These are phyloP conservation scores for Sanguinoderma infundibulare DNA, from an alignment of 1,284 basidiomycete species.

Conservation along the genomic window DNA sequence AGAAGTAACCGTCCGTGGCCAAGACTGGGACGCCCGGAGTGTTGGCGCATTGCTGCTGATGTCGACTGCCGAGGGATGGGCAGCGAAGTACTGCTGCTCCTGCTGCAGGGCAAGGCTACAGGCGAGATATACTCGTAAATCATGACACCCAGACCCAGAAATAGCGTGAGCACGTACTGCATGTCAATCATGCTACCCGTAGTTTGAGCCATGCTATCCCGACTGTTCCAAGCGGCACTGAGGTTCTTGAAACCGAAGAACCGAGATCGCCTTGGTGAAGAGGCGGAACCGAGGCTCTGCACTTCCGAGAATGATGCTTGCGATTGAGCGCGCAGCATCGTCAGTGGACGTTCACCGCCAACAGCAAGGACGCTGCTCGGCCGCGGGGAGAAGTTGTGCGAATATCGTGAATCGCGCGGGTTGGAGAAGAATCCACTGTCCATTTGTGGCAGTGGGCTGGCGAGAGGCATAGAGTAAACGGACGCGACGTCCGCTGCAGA, in stretches of 20 bases:
- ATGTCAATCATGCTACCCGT: slow-evolving; percentile 93
- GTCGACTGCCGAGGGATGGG: slow-evolving; percentile 33
- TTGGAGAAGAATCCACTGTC: slow-evolving; percentile 59
- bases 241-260: slow-evolving; percentile 86
- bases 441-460: slow-evolving; percentile 57
- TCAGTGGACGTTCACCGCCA: slow-evolving; percentile 59
- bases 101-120: slow-evolving; percentile 74
- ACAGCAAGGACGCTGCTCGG: slow-evolving; percentile 69
- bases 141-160: slow-evolving; percentile 6
- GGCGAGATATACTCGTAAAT: slow-evolving; percentile 10
- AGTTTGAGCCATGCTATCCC: slow-evolving; percentile 70
- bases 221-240: slow-evolving; percentile 75
- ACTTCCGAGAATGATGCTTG: slow-evolving; percentile 80
- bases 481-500: slow-evolving; percentile 69
- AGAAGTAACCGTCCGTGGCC: slow-evolving; percentile 42
- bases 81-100: slow-evolving; percentile 48
- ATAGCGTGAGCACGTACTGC: slow-evolving; percentile 74
- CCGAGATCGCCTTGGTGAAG: slow-evolving; percentile 70
- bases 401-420: slow-evolving; percentile 59
- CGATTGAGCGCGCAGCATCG: slow-evolving; percentile 66
- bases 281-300: slow-evolving; percentile 65
- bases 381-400: slow-evolving; percentile 57
- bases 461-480: slow-evolving; percentile 64
- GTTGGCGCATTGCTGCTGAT: slow-evolving; percentile 40
- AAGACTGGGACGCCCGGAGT: slow-evolving; percentile 57